Conservation (phyloP, 75 land plant genomes). For the Adiantum capillusveneris region DNA sequence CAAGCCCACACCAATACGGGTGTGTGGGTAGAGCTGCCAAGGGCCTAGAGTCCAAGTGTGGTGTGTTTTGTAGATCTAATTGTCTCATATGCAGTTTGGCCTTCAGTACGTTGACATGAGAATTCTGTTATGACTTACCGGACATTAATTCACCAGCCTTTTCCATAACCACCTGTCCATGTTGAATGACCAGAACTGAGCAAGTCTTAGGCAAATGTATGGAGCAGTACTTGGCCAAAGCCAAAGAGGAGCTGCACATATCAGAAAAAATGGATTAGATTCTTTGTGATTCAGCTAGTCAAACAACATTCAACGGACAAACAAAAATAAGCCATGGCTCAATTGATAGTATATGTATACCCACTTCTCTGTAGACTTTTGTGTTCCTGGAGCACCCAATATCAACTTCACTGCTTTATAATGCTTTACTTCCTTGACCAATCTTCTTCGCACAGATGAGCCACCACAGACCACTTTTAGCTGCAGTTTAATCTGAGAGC, state of each 20-base stretch:
- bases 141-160: constrained; percentile 20
- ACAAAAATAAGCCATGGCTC: no score
- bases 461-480: constrained; percentile 39
- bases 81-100: no score
- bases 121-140: no score
- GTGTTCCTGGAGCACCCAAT: constrained; percentile 38
- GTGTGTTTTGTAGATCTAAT: no score
- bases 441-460: constrained; percentile 41
- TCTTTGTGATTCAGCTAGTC: no score
- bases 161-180: constrained; percentile 59
- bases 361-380: constrained; percentile 6
- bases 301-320: no score
- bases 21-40: no score
- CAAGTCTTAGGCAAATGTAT: constrained; percentile 50
- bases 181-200: constrained; percentile 50
- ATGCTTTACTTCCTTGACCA: constrained; percentile 56
- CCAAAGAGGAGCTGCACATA: constrained; percentile 37
- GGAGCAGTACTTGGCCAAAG: constrained; percentile 63
- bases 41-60: no score
- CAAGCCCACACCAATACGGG: no score
- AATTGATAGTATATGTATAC: no score
- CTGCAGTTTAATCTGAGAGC: constrained; percentile 44
- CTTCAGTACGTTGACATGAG: no score
- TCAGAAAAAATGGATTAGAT: no score
- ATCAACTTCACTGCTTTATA: constrained; percentile 43